Percentiles rank a stretch among this genome's conserved stretches.
Conservation (phyloP, 129 eudicot genomes). For the Escallonia herrerae region DNA sequence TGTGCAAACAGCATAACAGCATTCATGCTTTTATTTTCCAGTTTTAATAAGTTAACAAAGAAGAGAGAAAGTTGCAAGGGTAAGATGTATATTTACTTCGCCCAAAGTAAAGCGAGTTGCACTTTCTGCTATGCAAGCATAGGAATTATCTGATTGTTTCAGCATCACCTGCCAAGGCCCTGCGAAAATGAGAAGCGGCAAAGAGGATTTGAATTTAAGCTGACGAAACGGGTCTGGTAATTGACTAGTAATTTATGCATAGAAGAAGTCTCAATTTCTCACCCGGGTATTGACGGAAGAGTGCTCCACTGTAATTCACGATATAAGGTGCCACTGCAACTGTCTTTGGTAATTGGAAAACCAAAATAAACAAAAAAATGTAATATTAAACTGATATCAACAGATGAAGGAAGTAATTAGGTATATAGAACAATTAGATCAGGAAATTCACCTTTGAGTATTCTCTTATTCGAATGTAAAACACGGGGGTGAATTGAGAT, state of each 20-base stretch:
- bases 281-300: slow-evolving; percentile 98
- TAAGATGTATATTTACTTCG: slow-evolving; percentile 44
- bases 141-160: slow-evolving; percentile 86
- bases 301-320: slow-evolving; percentile 83
- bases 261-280: neutral
- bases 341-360: slow-evolving; percentile 37
- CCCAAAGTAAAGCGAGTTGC: slow-evolving; percentile 83
- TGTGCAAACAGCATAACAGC: slow-evolving; percentile 26
- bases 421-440: neutral
- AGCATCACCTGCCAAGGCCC: slow-evolving; percentile 99
- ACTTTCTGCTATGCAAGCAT: slow-evolving; percentile 91
- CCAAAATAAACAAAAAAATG: slow-evolving; percentile 29
- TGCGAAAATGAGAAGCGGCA: slow-evolving; percentile 11
- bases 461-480: slow-evolving; percentile 89
- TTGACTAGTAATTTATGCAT: neutral
- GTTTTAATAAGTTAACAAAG: neutral
- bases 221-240: no score
- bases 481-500: slow-evolving; percentile 80
- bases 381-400: slow-evolving; percentile 18
- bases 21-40: neutral
- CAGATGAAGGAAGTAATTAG: neutral
- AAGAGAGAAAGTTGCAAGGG: neutral
- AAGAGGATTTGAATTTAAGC: no score
- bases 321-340: slow-evolving; percentile 96
- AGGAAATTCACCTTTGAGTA: slow-evolving; percentile 75